Base-by-base conservation (phyloP, 2,329 filamentous ascomycete genomes). In the Fusarium scirpi region DNA sequence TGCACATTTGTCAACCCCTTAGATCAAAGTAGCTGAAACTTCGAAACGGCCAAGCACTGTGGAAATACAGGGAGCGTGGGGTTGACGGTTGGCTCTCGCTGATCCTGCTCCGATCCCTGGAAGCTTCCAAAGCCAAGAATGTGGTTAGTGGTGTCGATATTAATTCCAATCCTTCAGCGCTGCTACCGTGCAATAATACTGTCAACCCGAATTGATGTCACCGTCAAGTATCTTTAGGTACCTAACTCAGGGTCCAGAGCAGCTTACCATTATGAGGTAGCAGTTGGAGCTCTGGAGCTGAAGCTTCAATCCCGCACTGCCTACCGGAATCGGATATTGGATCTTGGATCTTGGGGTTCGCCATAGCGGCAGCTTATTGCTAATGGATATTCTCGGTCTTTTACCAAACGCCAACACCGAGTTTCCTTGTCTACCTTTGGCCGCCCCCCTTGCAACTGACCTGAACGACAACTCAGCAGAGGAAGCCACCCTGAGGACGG, bases 21-120 rank as follows among this genome's bases (percentile, higher is more conserved):
- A 43, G 24, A 52, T 41, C 32, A 52, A 52, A 27, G 32, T 41
- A 40, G 58, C 49, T 54, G 34, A 49, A 59, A 64, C 69, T 59
- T 62, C 47, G 58, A 71, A 69, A 65, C 63, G 48, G 48, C 67
- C 60, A 69, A 69, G 65, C 60, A 70, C 59, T 62, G 68, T 71
- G 61, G n/a, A 29, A 43, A 47, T 22, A 20, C 44, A 58, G 63
- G 68, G 68, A 60, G 68, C 73, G 73, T 75, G 73, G 73, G 73
- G 65, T 74, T 62, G 62, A 72, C 71, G 72, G 73, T 75, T 76
- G 73, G 73, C 70, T 76, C 58, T 73, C 64, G 66, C 51, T 57
- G 61, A 68, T 71, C 62, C 65, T 66, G 49, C 34, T 47, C 41
- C 30, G 58, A 62, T 38, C 61, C 69, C 63, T 65, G 58, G 16